phyloP scores from a whole-genome alignment of 2,329 filamentous ascomycete species.

The Ophiostoma sp. region DNA sequence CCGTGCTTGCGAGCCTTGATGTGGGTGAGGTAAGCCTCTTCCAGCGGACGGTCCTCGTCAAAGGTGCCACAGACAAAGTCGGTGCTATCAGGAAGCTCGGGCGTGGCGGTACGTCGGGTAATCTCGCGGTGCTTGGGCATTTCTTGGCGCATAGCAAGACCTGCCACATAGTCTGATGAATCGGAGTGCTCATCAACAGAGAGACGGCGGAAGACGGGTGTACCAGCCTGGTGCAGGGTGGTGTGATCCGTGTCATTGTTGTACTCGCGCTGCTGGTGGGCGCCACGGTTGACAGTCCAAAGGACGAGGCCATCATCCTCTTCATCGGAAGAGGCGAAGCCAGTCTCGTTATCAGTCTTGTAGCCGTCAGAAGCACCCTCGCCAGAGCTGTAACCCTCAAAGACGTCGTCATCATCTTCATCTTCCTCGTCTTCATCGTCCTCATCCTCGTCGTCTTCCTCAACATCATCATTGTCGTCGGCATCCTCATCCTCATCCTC shows the following conservation, averaged over 20 bases:
- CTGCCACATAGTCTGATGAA: slow-evolving; percentile 55
- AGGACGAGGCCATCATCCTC: slow-evolving; percentile 63
- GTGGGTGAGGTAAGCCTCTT: slow-evolving; percentile 84
- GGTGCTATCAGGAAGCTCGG: slow-evolving; percentile 90
- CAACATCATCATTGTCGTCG: slow-evolving; percentile 47
- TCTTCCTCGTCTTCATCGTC: slow-evolving; percentile 30
- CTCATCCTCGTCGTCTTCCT: slow-evolving; percentile 48
- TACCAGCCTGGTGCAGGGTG: slow-evolving; percentile 36
- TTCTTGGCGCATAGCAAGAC: slow-evolving; percentile 33
- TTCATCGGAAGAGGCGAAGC: slow-evolving; percentile 64
- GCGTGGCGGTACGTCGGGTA: slow-evolving; percentile 61
- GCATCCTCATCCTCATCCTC: slow-evolving; percentile 48
- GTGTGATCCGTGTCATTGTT: slow-evolving; percentile 30
- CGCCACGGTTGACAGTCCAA: slow-evolving; percentile 46
- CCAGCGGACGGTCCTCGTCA: slow-evolving; percentile 90
- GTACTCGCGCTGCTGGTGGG: slow-evolving; percentile 15
- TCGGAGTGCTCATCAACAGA: slow-evolving; percentile 47
- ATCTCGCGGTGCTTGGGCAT: slow-evolving; percentile 35
- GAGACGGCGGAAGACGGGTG: slow-evolving; percentile 34
- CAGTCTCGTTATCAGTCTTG: slow-evolving; percentile 66
- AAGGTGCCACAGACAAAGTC: slow-evolving; percentile 98
- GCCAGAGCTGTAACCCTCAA: slow-evolving; percentile 55
- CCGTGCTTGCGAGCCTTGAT: slow-evolving; percentile 73
- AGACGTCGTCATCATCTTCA: slow-evolving; percentile 37
- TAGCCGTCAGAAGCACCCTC: slow-evolving; percentile 56